phyloP scores from a whole-genome alignment of 2,329 filamentous ascomycete species.

The Phaeoacremonium minimum region DNA sequence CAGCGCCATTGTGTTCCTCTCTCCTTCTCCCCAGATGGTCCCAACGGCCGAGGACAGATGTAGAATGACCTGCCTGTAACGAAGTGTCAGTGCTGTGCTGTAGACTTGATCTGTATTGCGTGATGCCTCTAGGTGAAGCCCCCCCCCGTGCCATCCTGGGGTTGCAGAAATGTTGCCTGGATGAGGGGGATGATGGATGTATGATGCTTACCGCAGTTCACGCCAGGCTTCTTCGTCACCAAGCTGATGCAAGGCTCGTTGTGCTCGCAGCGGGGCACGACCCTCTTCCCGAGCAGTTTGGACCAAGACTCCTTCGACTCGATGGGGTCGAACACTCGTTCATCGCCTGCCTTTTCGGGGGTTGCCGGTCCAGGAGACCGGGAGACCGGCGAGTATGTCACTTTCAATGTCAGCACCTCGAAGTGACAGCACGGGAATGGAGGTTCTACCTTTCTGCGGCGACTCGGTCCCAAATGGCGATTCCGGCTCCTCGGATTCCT shows the following conservation, averaged over 20 bases:
- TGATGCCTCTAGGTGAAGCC: too few species aligned
- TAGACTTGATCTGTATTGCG: too few species aligned
- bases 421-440: too few species aligned
- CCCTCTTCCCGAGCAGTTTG: conserved; percentile 72
- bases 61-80: conserved; percentile 55
- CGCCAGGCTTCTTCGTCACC: conserved; percentile 81
- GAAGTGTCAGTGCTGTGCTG: not conserved
- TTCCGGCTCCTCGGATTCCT: too few species aligned
- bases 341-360: conserved; percentile 18
- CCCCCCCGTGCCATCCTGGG: too few species aligned
- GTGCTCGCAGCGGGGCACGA: conserved; percentile 79
- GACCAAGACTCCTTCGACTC: conserved; percentile 79
- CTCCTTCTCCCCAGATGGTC: conserved; percentile 81
- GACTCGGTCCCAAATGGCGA: too few species aligned
- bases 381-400: too few species aligned
- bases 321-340: conserved; percentile 61
- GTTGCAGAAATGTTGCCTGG: too few species aligned
- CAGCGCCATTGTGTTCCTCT: conserved; percentile 83
- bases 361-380: too few species aligned
- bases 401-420: not conserved
- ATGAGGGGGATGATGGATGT: too few species aligned
- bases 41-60: conserved; percentile 67
- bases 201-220: conserved; percentile 65
- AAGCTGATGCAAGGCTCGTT: conserved; percentile 79
- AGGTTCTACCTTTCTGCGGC: too few species aligned